Evolutionary conservation across 495 filamentous ascomycete species (phyloP).

Genomic region (Penicillium antarcticum): DNA sequence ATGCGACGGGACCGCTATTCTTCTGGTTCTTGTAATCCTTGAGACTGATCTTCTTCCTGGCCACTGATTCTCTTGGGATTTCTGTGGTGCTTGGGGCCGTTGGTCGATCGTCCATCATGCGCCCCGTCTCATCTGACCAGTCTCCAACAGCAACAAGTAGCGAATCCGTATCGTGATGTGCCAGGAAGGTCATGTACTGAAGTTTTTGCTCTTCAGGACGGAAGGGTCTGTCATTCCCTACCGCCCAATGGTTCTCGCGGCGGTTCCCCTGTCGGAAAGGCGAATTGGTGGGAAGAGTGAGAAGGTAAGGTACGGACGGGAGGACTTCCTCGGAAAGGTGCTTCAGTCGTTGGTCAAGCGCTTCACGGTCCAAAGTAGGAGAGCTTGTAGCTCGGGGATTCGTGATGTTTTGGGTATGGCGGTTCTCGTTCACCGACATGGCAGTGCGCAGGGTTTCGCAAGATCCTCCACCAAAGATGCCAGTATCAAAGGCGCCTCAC

Average conservation of each 20-base stretch:
- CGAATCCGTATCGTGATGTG: constrained; percentile 45
- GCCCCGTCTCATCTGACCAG: constrained; percentile 51
- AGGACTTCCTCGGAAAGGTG: constrained; percentile 45
- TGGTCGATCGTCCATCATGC: constrained; percentile 42
- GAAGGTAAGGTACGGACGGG: constrained; percentile 46
- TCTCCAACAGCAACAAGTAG: constrained; percentile 47
- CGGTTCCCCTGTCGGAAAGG: constrained; percentile 38
- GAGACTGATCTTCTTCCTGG: constrained; percentile 51
- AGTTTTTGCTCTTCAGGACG: constrained; percentile 46
- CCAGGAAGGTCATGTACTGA: constrained; percentile 53
- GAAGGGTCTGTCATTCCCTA: constrained; percentile 47
- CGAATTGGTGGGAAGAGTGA: constrained; percentile 44
- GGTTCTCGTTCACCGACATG: constrained; percentile 45
- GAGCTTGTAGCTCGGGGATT: constrained; percentile 18
- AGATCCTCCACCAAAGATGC: constrained; percentile 20
- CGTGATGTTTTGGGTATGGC: constrained; percentile 29
- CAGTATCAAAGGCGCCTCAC: constrained; percentile 6
- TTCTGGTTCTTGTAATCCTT: constrained; percentile 49
- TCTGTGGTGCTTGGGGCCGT: constrained; percentile 33
- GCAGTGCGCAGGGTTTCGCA: constrained; percentile 30
- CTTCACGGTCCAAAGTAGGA: constrained; percentile 27
- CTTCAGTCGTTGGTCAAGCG: constrained; percentile 39
- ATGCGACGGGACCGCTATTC: constrained; percentile 24
- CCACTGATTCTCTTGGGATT: constrained; percentile 14
- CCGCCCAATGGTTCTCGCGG: constrained; percentile 47